Evolutionary conservation across 352 stramenopile species (phyloP).

Genomic region (Phytophthora brassicae): DNA sequence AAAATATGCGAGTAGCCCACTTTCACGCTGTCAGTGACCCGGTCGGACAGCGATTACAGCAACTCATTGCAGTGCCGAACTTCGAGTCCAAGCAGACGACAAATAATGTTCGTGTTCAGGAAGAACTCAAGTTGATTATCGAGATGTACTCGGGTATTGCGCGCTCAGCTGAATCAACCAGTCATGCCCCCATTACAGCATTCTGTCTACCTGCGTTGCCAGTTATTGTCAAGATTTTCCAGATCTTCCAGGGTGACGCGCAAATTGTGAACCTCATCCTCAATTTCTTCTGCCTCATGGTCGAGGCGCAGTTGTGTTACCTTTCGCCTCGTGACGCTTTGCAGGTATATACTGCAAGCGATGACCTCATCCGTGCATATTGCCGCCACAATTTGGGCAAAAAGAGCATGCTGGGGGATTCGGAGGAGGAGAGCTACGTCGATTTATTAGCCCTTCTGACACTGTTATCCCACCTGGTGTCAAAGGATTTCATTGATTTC

Average conservation of each 20-base stretch:
- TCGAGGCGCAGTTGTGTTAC: conserved; percentile 83
- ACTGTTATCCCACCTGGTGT: conserved; percentile 75
- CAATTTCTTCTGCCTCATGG: conserved; percentile 77
- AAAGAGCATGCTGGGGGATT: conserved; percentile 58
- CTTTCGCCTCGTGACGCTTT: conserved; percentile 66
- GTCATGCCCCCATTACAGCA: conserved; percentile 55
- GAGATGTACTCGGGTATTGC: conserved; percentile 81
- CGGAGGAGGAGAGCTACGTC: conserved; percentile 77
- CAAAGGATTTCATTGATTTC: conserved; percentile 88
- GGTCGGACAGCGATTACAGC: conserved; percentile 51
- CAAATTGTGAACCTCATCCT: conserved; percentile 77
- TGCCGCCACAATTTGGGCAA: conserved; percentile 71
- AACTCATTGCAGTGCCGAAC: conserved; percentile 53
- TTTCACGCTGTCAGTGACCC: conserved; percentile 62
- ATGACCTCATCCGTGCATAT: conserved; percentile 73
- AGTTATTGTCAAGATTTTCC: conserved; percentile 74
- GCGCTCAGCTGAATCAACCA: conserved; percentile 64
- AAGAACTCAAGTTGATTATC: conserved; percentile 77
- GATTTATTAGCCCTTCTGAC: conserved; percentile 78
- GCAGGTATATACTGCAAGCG: conserved; percentile 69
- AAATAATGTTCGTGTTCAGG: conserved; percentile 67
- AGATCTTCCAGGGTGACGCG: conserved; percentile 71
- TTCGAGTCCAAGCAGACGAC: conserved; percentile 62
- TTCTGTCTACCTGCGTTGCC: conserved; percentile 73
- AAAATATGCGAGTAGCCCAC: conserved; percentile 39